A percentile compares a stretch with the other conserved stretches of the same genome.
Evolutionary conservation across 2,329 filamentous ascomycete species (phyloP).

Genomic region (Juglanconis oblonga): DNA sequence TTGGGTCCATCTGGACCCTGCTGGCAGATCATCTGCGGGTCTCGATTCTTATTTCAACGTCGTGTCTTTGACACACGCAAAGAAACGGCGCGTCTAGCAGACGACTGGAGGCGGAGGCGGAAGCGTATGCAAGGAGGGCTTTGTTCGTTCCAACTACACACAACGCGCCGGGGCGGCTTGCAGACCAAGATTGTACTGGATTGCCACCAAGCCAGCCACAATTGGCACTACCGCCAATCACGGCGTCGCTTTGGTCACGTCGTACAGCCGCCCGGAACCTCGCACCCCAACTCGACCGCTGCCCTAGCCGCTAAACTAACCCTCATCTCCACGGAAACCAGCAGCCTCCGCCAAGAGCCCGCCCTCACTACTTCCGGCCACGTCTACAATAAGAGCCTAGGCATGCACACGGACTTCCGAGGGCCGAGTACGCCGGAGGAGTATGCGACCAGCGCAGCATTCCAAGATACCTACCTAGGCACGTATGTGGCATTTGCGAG

Average conservation of each 20-base stretch:
- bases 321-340: conserved; percentile 21
- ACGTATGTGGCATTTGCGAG: conserved; percentile 3
- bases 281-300: conserved; percentile 13
- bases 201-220: conserved; percentile 20
- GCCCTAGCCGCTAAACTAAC: conserved; percentile 15
- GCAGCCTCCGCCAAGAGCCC: conserved; percentile 1
- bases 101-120: too few species aligned
- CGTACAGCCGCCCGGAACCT: conserved; percentile 10
- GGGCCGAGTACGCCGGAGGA: conserved; percentile 1
- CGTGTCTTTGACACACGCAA: too few species aligned
- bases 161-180: too few species aligned
- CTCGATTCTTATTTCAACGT: not conserved
- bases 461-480: conserved; percentile 13
- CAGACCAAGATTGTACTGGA: too few species aligned
- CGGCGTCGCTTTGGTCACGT: conserved; percentile 21
- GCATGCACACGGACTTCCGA: conserved; percentile 23
- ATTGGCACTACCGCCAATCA: conserved; percentile 25
- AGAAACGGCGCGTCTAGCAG: too few species aligned
- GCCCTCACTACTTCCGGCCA: conserved; percentile 20
- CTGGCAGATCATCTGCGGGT: not conserved
- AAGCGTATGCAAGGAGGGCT: too few species aligned
- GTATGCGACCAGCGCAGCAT: conserved; percentile 8
- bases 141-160: too few species aligned
- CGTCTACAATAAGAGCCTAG: conserved; percentile 23
- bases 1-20: not conserved